phyloP scores from a whole-genome alignment of 257 asterid species.

The Dorcoceras hygrometricum region DNA sequence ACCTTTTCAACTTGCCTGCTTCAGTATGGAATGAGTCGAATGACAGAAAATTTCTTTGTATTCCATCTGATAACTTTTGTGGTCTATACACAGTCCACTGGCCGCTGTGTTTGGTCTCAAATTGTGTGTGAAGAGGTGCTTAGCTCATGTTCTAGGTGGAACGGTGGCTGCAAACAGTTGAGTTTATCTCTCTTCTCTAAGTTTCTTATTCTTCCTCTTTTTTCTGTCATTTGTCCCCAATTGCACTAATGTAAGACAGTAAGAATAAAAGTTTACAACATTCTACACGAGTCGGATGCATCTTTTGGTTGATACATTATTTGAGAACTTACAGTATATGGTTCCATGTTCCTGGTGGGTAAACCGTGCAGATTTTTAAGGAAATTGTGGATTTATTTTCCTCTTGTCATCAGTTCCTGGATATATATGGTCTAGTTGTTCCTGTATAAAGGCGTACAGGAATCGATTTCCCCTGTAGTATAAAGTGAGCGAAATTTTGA shows the following conservation, averaged over 20 bases:
- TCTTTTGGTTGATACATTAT: not conserved
- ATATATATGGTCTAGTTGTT: not conserved
- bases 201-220: slow-evolving; percentile 10
- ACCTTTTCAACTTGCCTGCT: not conserved
- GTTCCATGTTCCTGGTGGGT: too few relatives aligned
- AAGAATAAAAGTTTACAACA: too few relatives aligned
- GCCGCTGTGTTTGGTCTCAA: slow-evolving; percentile 62
- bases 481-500: not conserved
- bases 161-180: slow-evolving; percentile 92
- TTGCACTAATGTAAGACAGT: not conserved
- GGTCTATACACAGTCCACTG: slow-evolving; percentile 50
- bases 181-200: slow-evolving; percentile 21
- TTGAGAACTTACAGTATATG: not conserved
- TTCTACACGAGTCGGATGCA: too few relatives aligned
- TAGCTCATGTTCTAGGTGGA: slow-evolving; percentile 76
- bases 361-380: too few relatives aligned
- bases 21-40: not conserved
- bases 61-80: slow-evolving; percentile 22
- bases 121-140: slow-evolving; percentile 65
- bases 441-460: slow-evolving; percentile 12
- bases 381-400: too few relatives aligned
- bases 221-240: slow-evolving; percentile 5
- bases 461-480: slow-evolving; percentile 3
- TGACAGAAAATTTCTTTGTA: slow-evolving; percentile 7
- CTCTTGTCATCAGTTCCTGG: not conserved